Evolutionary conservation across 176 grass and related monocot species (phyloP), one percentile per base, ranked within the genome.

Genomic region (Triticum urartu): DNA sequence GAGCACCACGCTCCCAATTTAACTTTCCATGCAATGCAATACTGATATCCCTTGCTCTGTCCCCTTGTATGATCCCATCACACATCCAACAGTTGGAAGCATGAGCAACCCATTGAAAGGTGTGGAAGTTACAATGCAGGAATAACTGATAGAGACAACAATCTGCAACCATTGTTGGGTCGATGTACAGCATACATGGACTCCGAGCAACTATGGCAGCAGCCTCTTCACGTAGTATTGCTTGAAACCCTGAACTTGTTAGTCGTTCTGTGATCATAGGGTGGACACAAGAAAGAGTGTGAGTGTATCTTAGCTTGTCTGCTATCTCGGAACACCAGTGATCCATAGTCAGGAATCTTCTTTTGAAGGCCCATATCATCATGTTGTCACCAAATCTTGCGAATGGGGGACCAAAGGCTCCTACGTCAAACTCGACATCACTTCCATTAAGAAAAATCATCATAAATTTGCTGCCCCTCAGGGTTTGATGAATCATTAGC

Each of bases 371-470:
- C 83, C 83, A 77, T 7, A 85, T 1, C 5, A 65, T 22, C 33
- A 24, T 1, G 72, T 45, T 6, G 25, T 30, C 25, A 0, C 40
- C 0, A 45, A 25, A 70, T 13, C 0, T 34, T 54, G 28, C 8
- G 42, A 21, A 0, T 22, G 72, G 25, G 15, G 65, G 14, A 38
- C 83, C 72, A 66, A 85, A 52, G 7, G 2, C 15, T 1, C 1
- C 3, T 18, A 65, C 4, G 26, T 1, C 3, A 11, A 65, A 6
- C 4, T 75, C 82, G 0, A 64, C 69, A n/a, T 21, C 18, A 15
- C 38, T 76, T 3, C 82, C 82, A 33, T 64, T 76, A 24, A 50
- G 40, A 24, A 84, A 76, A 22, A 84, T 4, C 17, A 84, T 50
- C 71, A 84, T 22, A 15, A 64, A 76, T 64, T 25, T 75, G 2